phyloP scores from a whole-genome alignment of 2,329 filamentous ascomycete species.

The Bipolaris zeicola region DNA sequence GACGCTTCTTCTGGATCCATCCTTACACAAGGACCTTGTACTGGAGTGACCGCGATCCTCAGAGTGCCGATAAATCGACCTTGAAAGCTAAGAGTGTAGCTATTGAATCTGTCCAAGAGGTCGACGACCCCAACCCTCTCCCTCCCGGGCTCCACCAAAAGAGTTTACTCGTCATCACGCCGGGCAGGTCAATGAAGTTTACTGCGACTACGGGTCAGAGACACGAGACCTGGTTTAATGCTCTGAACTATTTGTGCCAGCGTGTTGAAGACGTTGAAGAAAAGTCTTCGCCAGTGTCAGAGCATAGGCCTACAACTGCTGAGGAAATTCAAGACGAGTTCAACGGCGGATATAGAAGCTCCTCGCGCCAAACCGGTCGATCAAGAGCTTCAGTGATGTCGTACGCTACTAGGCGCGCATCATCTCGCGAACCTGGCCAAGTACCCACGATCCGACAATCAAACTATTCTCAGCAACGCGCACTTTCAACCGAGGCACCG shows the following conservation, averaged over 20 bases:
- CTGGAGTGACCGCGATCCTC: conserved; percentile 92
- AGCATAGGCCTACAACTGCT: conserved; percentile 55
- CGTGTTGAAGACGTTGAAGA: conserved; percentile 63
- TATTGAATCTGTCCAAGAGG: conserved; percentile 90
- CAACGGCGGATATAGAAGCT: conserved; percentile 66
- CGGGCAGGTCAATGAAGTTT: conserved; percentile 87
- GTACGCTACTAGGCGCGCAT: conserved; percentile 68
- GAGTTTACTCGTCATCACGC: conserved; percentile 88
- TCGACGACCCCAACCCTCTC: conserved; percentile 92
- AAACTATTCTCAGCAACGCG: conserved; percentile 36
- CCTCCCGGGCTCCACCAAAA: conserved; percentile 93
- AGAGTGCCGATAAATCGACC: conserved; percentile 75
- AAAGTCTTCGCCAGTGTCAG: conserved; percentile 8
- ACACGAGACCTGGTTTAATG: conserved; percentile 99
- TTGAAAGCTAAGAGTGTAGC: conserved; percentile 85
- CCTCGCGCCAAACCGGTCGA: conserved; percentile 59
- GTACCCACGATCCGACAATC: conserved; percentile 55
- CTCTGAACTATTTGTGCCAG: conserved; percentile 87
- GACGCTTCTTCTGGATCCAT: conserved; percentile 98
- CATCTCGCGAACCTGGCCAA: conserved; percentile 46
- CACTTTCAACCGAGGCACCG: conserved; percentile 40
- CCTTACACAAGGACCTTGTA: conserved; percentile 95
- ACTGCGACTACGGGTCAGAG: conserved; percentile 92
- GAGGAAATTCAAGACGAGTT: conserved; percentile 73
- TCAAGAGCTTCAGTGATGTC: conserved; percentile 72